Percentiles rank a stretch among this genome's conserved stretches.
phyloP scores from a whole-genome alignment of 768 basidiomycete genomes.

The Lactarius deliciosus region DNA sequence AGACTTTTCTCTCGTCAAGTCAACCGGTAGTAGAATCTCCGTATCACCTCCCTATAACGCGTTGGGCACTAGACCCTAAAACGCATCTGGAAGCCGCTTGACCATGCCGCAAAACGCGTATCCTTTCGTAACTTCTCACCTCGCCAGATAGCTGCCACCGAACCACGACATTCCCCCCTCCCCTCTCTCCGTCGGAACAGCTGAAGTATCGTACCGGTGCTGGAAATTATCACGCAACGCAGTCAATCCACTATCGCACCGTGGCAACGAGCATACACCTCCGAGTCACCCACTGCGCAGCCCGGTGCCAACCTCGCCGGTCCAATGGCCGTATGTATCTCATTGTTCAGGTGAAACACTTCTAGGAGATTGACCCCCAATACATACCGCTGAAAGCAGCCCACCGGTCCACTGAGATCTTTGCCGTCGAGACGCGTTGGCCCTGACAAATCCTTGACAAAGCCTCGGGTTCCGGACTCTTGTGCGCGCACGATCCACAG shows the following conservation, averaged over 20 bases:
- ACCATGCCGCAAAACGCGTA: background rate
- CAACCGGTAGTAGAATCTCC: background rate
- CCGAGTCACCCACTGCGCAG: background rate
- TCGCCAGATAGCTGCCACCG: background rate
- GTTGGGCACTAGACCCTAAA: background rate
- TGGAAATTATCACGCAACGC: background rate
- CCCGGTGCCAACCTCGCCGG: background rate
- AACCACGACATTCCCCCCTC: background rate
- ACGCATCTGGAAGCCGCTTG: background rate
- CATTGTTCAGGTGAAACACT: conserved; percentile 12
- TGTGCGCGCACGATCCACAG: background rate
- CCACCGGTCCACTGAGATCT: background rate
- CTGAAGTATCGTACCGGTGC: background rate
- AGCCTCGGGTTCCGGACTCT: background rate
- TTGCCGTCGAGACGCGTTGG: background rate
- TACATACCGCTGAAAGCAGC: background rate
- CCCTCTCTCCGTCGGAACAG: background rate
- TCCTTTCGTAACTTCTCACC: conserved; percentile 1
- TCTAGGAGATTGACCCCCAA: background rate
- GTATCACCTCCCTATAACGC: background rate
- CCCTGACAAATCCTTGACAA: background rate
- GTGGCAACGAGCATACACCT: too few species aligned
- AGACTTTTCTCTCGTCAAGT: background rate
- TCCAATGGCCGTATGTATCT: background rate
- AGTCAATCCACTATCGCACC: background rate